Percentiles rank a stretch among this genome's conserved stretches.
phyloP scores from a whole-genome alignment of 805 yeast genomes.

The Wickerhamiella qilinensis region DNA sequence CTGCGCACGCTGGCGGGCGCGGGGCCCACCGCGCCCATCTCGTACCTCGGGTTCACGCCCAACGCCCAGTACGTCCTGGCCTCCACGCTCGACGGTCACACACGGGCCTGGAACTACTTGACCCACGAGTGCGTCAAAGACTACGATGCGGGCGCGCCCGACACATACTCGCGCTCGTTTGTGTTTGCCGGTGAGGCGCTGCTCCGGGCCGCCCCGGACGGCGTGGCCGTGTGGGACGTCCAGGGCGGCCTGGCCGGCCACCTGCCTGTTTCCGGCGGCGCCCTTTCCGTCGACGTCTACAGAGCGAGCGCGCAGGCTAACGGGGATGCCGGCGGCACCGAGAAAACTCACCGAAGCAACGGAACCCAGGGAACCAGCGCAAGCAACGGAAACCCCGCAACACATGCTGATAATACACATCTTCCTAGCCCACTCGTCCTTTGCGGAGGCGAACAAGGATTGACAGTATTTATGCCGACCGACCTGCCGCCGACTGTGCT shows the following conservation, averaged over 20 bases:
- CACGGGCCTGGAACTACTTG: slow-evolving; percentile 78
- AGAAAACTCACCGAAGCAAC: too few relatives aligned
- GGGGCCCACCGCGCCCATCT: slow-evolving; percentile 42
- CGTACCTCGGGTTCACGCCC: slow-evolving; percentile 56
- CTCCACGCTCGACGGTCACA: slow-evolving; percentile 61
- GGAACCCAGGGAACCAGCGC: too few relatives aligned
- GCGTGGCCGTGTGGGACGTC: slow-evolving; percentile 6
- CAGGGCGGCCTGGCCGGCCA: background rate
- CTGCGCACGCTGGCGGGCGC: slow-evolving; percentile 64
- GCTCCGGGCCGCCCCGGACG: slow-evolving; percentile 4
- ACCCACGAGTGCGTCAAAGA: slow-evolving; percentile 68
- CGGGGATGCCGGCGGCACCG: too few relatives aligned
- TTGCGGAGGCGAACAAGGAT: too few relatives aligned
- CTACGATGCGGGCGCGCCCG: slow-evolving; percentile 19
- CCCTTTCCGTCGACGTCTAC: background rate
- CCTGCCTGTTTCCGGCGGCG: background rate
- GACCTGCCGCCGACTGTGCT: too few relatives aligned
- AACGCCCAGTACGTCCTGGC: slow-evolving; percentile 69
- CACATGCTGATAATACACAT: too few relatives aligned
- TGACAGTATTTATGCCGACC: too few relatives aligned
- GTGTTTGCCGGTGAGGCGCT: slow-evolving; percentile 1
- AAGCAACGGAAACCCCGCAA: too few relatives aligned
- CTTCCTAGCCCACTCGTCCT: too few relatives aligned
- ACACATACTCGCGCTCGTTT: slow-evolving; percentile 2
- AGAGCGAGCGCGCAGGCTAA: too few relatives aligned